Conservation (phyloP, 2,329 filamentous ascomycete genomes). For the Periconia digitata region DNA sequence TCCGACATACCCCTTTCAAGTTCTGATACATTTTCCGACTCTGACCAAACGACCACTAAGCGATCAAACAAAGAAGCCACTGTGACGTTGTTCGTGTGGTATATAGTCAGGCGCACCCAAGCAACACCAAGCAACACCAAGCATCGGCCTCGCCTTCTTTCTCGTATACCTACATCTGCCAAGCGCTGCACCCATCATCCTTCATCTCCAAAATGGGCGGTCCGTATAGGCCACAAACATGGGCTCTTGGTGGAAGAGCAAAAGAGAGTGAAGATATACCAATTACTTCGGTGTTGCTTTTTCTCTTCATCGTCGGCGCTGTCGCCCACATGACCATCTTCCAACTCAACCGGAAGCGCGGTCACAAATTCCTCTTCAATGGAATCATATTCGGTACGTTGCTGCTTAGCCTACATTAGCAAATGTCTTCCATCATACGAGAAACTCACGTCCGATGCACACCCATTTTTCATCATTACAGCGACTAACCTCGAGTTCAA, state of each 20-base stretch:
- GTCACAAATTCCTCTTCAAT: slow-evolving; percentile 47
- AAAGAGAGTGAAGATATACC: slow-evolving; percentile 44
- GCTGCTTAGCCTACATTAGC: not conserved
- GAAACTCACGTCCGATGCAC: no score
- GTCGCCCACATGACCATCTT: slow-evolving; percentile 47
- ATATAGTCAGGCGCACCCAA: no score
- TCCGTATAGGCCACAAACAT: slow-evolving; percentile 34
- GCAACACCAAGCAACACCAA: no score
- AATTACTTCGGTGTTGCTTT: slow-evolving; percentile 44
- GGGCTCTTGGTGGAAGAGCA: slow-evolving; percentile 42
- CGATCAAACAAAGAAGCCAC: no score
- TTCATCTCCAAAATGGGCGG: slow-evolving; percentile 25
- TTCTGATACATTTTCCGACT: no score
- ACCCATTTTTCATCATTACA: not conserved
- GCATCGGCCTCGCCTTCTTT: no score
- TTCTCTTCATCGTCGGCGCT: slow-evolving; percentile 45
- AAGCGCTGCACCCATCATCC: no score
- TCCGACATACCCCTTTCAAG: no score
- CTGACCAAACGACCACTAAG: no score
- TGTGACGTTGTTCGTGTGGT: no score
- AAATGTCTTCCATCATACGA: no score
- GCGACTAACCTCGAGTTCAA: not conserved
- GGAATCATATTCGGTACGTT: slow-evolving; percentile 42
- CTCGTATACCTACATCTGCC: no score
- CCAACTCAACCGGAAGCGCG: slow-evolving; percentile 38